Evolutionary conservation across 176 grass and related monocot genomes (phyloP).

Genomic region (Phoenix roebelenii): DNA sequence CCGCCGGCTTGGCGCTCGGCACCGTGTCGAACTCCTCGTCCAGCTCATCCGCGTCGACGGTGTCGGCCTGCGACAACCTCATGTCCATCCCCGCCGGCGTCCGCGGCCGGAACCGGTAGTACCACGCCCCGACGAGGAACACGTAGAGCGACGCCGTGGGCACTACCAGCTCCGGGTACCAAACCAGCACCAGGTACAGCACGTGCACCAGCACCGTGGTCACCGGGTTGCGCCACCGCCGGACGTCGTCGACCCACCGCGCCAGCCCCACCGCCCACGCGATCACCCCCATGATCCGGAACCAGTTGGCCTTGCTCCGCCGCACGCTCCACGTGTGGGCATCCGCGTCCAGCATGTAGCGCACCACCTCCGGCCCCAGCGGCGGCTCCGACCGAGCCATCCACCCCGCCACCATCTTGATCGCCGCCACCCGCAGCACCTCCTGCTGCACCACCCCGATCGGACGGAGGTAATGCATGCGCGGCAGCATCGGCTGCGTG

Average conservation of each 20-base stretch:
- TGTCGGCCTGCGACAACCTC: slow-evolving; percentile 88
- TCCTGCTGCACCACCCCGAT: slow-evolving; percentile 90
- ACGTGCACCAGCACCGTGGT: slow-evolving; percentile 82
- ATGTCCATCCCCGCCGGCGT: slow-evolving; percentile 74
- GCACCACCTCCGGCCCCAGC: slow-evolving; percentile 78
- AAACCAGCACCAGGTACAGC: slow-evolving; percentile 85
- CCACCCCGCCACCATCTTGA: slow-evolving; percentile 62
- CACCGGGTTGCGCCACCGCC: slow-evolving; percentile 56
- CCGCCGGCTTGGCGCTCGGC: slow-evolving; percentile 23
- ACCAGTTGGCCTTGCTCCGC: slow-evolving; percentile 96
- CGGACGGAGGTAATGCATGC: slow-evolving; percentile 83
- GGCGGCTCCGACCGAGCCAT: slow-evolving; percentile 72
- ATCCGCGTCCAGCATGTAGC: slow-evolving; percentile 77
- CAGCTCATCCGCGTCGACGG: slow-evolving; percentile 73
- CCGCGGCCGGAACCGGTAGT: slow-evolving; percentile 76
- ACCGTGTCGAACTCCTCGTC: slow-evolving; percentile 96
- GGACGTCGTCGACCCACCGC: slow-evolving; percentile 74
- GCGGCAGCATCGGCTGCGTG: slow-evolving; percentile 67
- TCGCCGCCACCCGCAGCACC: slow-evolving; percentile 58
- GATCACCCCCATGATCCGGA: slow-evolving; percentile 91
- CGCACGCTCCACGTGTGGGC: slow-evolving; percentile 85
- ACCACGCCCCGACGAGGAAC: slow-evolving; percentile 84
- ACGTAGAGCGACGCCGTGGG: slow-evolving; percentile 86
- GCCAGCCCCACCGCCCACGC: slow-evolving; percentile 85
- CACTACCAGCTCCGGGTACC: slow-evolving; percentile 93